phyloP scores from a whole-genome alignment of 768 basidiomycete species.

The Leucosporidium yakuticum region DNA sequence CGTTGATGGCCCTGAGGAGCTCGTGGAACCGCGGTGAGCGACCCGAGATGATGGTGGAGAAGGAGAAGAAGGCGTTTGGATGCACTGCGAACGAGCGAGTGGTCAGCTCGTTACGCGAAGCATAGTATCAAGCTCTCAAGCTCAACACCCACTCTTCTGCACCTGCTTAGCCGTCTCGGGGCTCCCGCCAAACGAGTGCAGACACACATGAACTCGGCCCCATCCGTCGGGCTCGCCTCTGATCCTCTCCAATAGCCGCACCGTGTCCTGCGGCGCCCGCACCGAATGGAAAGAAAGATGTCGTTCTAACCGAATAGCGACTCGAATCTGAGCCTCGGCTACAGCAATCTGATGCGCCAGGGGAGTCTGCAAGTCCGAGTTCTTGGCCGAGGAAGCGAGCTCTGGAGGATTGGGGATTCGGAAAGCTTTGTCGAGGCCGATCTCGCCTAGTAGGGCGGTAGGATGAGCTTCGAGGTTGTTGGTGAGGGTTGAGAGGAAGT shows the following conservation, averaged over 20 bases:
- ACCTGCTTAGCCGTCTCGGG: constrained; percentile 66
- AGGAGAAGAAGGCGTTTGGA: constrained; percentile 73
- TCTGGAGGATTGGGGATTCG: constrained; percentile 61
- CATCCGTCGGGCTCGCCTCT: constrained; percentile 57
- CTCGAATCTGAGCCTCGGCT: constrained; percentile 74
- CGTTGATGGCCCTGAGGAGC: constrained; percentile 62
- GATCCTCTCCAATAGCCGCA: constrained; percentile 57
- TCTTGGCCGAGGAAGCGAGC: constrained; percentile 46
- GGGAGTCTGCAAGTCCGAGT: constrained; percentile 68
- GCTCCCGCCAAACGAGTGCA: constrained; percentile 85
- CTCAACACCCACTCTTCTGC: constrained; percentile 53
- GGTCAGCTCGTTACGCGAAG: background rate
- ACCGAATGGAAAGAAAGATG: constrained; percentile 86
- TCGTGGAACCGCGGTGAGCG: constrained; percentile 59
- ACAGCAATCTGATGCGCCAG: constrained; percentile 71
- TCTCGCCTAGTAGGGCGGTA: constrained; percentile 79
- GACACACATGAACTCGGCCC: constrained; percentile 68
- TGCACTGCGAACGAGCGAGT: constrained; percentile 51
- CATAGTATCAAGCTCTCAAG: too few species aligned
- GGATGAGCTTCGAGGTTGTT: constrained; percentile 58
- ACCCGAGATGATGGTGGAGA: constrained; percentile 78
- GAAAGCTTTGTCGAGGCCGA: constrained; percentile 78
- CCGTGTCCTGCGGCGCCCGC: constrained; percentile 62
- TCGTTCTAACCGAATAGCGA: constrained; percentile 72
- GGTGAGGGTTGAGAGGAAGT: constrained; percentile 57